Percentiles rank a stretch among this genome's conserved stretches.
Evolutionary conservation across 352 stramenopile species (phyloP).

Genomic region (Phytophthora ramorum): DNA sequence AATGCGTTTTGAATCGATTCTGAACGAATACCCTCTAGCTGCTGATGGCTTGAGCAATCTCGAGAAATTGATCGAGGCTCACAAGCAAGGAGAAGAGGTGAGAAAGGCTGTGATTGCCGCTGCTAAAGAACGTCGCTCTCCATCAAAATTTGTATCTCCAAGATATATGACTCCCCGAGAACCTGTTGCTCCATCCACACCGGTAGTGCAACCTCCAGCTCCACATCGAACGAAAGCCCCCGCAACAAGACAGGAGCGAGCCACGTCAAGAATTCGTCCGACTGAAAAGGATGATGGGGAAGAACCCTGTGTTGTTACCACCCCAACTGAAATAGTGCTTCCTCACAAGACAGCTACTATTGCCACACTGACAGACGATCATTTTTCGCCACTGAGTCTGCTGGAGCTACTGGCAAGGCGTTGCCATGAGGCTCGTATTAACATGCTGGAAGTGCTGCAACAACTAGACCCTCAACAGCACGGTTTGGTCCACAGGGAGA

Average conservation of each 20-base stretch:
- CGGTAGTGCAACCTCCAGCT: conserved; percentile 18
- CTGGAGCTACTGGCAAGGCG: conserved; percentile 34
- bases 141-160: conserved; percentile 28
- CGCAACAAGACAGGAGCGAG: conserved; percentile 9
- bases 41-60: conserved; percentile 52
- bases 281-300: conserved; percentile 1
- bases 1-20: conserved; percentile 47
- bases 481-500: conserved; percentile 37
- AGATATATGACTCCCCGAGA: conserved; percentile 23
- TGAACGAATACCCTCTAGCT: conserved; percentile 58
- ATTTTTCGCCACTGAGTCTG: conserved; percentile 10
- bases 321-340: background rate
- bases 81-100: conserved; percentile 33
- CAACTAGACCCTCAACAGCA: conserved; percentile 36
- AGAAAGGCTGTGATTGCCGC: conserved; percentile 34
- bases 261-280: background rate
- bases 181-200: conserved; percentile 18
- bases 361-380: conserved; percentile 35
- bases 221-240: conserved; percentile 29
- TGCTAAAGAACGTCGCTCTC: conserved; percentile 43
- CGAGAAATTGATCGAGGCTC: conserved; percentile 28
- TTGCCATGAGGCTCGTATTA: conserved; percentile 36
- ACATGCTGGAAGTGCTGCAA: conserved; percentile 32
- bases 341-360: conserved; percentile 25
- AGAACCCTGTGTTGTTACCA: background rate